Base-by-base conservation (phyloP, 441 rosid genomes). In the Populus hybrid region DNA sequence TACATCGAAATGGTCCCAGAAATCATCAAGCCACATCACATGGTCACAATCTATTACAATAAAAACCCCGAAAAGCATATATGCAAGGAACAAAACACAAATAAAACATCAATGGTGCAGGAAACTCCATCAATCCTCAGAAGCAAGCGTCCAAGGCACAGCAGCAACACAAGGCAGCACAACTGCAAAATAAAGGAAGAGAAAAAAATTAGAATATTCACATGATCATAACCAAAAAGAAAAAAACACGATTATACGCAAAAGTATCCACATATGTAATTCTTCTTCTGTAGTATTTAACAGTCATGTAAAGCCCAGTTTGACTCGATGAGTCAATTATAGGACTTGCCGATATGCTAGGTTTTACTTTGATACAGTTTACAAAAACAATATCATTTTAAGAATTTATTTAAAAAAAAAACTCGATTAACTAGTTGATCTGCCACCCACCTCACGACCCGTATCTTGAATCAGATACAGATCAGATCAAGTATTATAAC, bases 101-200 rank as follows among this genome's bases (percentile, higher is more conserved):
- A n/a, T 45, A 45, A 45, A 14, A 14, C 56, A 45, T 45, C 20
- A 45, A 45, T 45, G 20, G 0, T 45, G 20, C 18, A 45, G 56
- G 56, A 45, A 45, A 45, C 56, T 63, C 1, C 64, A 31, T 20
- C n/a, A 24, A 2, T 31, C 23, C 26, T 86, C 77, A 87, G 71
- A 87, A 86, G 83, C 90, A 87, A 9, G 79, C 79, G 29, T 87
- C 90, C 83, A 87, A 64, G 12, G 78, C 35, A 73, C 90, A 87
- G 40, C 90, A 87, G 50, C 90, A 87, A 56, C 90, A 87, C 50
- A 87, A 21, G 76, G 83, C 90, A 16, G 90, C 90, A 59, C 90
- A 87, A 50, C 90, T 87, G 84, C 74, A 79, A 2, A 76, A 23
- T 23, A 50, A 11, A 31, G 8, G 26, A n/a, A 64, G 16, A 69